Percentiles rank a stretch among this genome's conserved stretches.
These are phyloP conservation scores for Hypoxylon subgilvum DNA, from an alignment of 495 filamentous ascomycete genomes.

Conservation along the genomic window DNA sequence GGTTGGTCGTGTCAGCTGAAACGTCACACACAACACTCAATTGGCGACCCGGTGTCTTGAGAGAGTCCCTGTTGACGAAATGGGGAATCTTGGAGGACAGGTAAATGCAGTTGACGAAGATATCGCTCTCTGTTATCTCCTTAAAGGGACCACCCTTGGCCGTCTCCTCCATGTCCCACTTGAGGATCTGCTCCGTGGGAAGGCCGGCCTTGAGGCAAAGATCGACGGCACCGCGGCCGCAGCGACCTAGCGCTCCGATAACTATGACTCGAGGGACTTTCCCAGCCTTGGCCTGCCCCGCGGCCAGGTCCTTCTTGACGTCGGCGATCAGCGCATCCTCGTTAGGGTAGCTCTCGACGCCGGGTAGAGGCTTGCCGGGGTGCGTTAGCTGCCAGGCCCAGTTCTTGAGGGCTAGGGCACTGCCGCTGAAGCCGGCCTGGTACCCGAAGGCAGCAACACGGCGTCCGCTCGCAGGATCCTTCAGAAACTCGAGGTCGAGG, in stretches of 20 bases:
- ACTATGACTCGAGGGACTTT: conserved; percentile 61
- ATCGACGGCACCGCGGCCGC: conserved; percentile 84
- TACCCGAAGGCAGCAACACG: conserved; percentile 79
- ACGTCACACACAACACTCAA: conserved; percentile 91
- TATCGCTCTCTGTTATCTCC: conserved; percentile 80
- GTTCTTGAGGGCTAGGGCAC: conserved; percentile 79
- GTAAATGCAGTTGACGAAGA: conserved; percentile 95
- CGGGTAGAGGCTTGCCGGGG: conserved; percentile 67
- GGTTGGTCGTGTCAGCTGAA: conserved; percentile 76
- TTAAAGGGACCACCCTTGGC: conserved; percentile 79
- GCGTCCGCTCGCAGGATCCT: conserved; percentile 70
- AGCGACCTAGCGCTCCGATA: conserved; percentile 78
- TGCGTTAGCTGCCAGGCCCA: conserved; percentile 89
- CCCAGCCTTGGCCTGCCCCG: conserved; percentile 57
- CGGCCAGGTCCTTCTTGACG: conserved; percentile 70
- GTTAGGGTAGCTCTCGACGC: conserved; percentile 76
- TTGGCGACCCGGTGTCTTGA: conserved; percentile 70
- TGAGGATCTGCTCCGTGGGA: conserved; percentile 72
- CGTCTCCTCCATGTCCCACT: conserved; percentile 97
- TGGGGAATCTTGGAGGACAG: conserved; percentile 68
- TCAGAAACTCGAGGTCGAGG: conserved; percentile 91
- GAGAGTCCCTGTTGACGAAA: conserved; percentile 74
- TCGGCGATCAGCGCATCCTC: conserved; percentile 74
- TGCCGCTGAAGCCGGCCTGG: conserved; percentile 81
- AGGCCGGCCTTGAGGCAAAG: conserved; percentile 78